Percentiles rank a stretch among this genome's conserved stretches.
These are phyloP conservation scores for Fraxinus americana DNA, from an alignment of 257 asterid genomes.

Conservation along the genomic window DNA sequence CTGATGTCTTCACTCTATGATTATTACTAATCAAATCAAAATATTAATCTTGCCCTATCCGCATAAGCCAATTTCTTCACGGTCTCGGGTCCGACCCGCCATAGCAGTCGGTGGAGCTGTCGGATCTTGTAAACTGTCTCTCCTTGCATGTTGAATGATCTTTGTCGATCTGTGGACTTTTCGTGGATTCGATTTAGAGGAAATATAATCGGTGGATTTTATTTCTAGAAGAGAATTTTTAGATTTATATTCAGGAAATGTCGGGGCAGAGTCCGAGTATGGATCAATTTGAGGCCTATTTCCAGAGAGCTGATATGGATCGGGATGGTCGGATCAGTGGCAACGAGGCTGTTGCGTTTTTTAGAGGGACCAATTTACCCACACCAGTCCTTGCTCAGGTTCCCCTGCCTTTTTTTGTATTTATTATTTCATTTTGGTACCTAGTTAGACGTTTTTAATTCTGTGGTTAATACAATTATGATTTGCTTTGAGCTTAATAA, in stretches of 20 bases:
- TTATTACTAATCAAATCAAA: neutral
- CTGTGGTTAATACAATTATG: neutral
- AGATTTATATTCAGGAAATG: constrained; percentile 30
- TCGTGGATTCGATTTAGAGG: constrained; percentile 33
- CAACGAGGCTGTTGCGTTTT: constrained; percentile 81
- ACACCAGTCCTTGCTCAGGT: constrained; percentile 95
- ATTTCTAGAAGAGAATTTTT: constrained; percentile 17
- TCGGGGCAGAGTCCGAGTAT: constrained; percentile 52
- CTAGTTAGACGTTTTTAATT: neutral
- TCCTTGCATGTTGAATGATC: neutral
- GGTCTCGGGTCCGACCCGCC: neutral
- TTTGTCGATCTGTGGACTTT: constrained; percentile 39
- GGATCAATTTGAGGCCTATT: constrained; percentile 83
- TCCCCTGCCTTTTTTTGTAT: neutral
- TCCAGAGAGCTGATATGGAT: constrained; percentile 89
- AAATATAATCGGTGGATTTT: constrained; percentile 17
- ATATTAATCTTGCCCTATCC: neutral
- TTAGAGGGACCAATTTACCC: constrained; percentile 76
- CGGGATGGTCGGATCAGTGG: constrained; percentile 96
- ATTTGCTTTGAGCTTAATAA: constrained; percentile 17
- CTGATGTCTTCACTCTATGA: neutral
- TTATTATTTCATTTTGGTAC: neutral
- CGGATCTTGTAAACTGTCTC: neutral
- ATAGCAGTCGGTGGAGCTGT: neutral
- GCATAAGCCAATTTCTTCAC: neutral